Percentiles rank a stretch among this genome's conserved stretches.
These are phyloP conservation scores for Tylopilus intermedius DNA, from an alignment of 768 basidiomycete species.

Conservation along the genomic window DNA sequence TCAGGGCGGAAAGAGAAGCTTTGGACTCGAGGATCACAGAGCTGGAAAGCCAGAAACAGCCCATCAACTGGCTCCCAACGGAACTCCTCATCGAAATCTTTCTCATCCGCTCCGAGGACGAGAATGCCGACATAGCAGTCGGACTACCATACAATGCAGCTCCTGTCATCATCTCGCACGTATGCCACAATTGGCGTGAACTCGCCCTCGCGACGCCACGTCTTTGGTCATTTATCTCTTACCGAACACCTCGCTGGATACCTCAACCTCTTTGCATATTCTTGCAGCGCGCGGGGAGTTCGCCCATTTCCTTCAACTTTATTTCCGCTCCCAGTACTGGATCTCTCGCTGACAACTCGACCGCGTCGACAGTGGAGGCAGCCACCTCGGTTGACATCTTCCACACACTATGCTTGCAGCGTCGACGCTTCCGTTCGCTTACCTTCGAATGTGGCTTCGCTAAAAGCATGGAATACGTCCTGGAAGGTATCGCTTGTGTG, in stretches of 20 bases:
- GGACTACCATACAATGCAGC: conserved; percentile 28
- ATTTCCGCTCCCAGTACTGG: conserved; percentile 16
- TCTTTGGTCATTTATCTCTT: conserved; percentile 43
- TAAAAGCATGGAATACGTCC: conserved; percentile 27
- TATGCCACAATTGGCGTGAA: conserved; percentile 47
- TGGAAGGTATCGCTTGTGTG: conserved; percentile 18
- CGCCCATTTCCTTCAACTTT: conserved; percentile 35
- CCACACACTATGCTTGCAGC: conserved; percentile 16
- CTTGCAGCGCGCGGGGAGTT: conserved; percentile 33
- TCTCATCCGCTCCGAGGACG: conserved; percentile 25
- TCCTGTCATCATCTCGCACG: conserved; percentile 42
- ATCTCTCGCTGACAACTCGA: conserved; percentile 3
- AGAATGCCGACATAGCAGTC: conserved; percentile 19
- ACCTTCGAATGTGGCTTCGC: conserved; percentile 31
- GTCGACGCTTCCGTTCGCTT: conserved; percentile 30
- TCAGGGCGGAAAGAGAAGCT: conserved; percentile 30
- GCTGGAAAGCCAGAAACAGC: conserved; percentile 39
- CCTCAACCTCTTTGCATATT: conserved; percentile 26
- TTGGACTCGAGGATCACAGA: conserved; percentile 29
- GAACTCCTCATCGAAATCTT: conserved; percentile 48
- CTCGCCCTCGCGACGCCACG: conserved; percentile 38
- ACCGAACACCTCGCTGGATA: conserved; percentile 24
- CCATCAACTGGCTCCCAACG: conserved; percentile 47
- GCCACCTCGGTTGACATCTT: conserved; percentile 26
- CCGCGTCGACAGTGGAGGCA: conserved; percentile 17